phyloP scores from a whole-genome alignment of 495 filamentous ascomycete genomes.

The Articulospora tetracladia region DNA sequence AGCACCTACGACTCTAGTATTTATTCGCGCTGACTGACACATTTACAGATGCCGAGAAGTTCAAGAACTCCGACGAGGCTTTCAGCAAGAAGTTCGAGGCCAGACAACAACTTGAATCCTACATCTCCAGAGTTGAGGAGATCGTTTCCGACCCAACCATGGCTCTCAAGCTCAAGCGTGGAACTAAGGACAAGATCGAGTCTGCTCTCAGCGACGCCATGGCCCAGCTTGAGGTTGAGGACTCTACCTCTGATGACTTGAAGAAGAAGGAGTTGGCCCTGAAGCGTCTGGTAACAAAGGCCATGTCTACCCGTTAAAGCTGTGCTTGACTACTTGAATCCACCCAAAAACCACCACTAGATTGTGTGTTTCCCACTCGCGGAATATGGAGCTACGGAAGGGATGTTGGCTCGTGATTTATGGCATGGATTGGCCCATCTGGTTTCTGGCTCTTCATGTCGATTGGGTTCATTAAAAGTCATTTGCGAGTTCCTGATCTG shows the following conservation, averaged over 20 bases:
- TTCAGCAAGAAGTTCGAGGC: constrained; percentile 99
- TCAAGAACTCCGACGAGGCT: constrained; percentile 95
- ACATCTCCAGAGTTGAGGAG: constrained; percentile 98
- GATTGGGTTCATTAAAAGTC: constrained; percentile 26
- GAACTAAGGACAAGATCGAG: constrained; percentile 99
- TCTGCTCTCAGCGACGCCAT: constrained; percentile 82
- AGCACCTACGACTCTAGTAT: constrained; percentile 25
- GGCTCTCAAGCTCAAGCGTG: constrained; percentile 96
- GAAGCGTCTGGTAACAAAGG: constrained; percentile 97
- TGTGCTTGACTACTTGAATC: neutral
- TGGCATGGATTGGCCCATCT: constrained; percentile 27
- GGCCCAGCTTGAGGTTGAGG: constrained; percentile 82
- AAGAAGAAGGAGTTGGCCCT: constrained; percentile 99
- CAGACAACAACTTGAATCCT: constrained; percentile 96
- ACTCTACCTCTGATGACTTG: constrained; percentile 86
- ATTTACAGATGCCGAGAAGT: constrained; percentile 76
- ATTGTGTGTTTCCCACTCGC: constrained; percentile 1
- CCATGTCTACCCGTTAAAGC: constrained; percentile 29
- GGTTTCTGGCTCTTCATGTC: constrained; percentile 24
- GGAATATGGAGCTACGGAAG: constrained; percentile 18
- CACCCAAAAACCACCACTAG: constrained; percentile 4
- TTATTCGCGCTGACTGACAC: constrained; percentile 10
- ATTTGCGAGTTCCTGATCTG: constrained; percentile 21
- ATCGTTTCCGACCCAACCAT: constrained; percentile 95
- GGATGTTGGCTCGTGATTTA: constrained; percentile 27